Conservation (phyloP, 2,329 filamentous ascomycete genomes). For the Chrysoporthe austroafricana region DNA sequence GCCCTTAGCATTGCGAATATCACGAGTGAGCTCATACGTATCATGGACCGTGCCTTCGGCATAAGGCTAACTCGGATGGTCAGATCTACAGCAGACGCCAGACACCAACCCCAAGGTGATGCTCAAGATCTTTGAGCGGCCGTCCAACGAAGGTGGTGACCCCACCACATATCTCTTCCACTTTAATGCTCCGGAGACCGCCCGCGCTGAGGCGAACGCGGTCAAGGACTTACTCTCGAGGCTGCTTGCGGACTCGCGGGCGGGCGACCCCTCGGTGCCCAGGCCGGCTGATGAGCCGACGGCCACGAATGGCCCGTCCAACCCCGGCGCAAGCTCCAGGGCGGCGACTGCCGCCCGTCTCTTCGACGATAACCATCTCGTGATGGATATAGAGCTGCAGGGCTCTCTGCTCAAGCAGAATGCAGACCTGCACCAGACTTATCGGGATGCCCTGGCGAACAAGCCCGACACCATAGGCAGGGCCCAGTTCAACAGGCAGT, state of each 20-base stretch:
- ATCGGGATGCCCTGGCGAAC: slow-evolving; percentile 79
- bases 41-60: no score
- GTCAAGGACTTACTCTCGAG: slow-evolving; percentile 82
- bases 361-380: slow-evolving; percentile 82
- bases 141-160: slow-evolving; percentile 55
- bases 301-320: slow-evolving; percentile 34
- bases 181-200: slow-evolving; percentile 78
- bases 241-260: slow-evolving; percentile 73
- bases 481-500: slow-evolving; percentile 84
- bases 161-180: slow-evolving; percentile 81
- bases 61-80: slow-evolving; percentile 26
- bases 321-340: slow-evolving; percentile 76
- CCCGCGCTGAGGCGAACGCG: slow-evolving; percentile 80
- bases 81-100: slow-evolving; percentile 94
- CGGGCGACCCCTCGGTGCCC: slow-evolving; percentile 53
- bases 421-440: slow-evolving; percentile 75
- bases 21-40: slow-evolving; percentile 64
- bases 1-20: slow-evolving; percentile 76
- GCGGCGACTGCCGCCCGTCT: slow-evolving; percentile 73
- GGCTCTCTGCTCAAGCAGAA: slow-evolving; percentile 86
- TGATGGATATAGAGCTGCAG: slow-evolving; percentile 79
- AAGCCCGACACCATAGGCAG: slow-evolving; percentile 85
- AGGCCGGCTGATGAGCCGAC: slow-evolving; percentile 47
- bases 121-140: slow-evolving; percentile 85
- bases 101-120: slow-evolving; percentile 88